Base-by-base conservation (phyloP, 208 protist species). In the Lotmaria passim region DNA sequence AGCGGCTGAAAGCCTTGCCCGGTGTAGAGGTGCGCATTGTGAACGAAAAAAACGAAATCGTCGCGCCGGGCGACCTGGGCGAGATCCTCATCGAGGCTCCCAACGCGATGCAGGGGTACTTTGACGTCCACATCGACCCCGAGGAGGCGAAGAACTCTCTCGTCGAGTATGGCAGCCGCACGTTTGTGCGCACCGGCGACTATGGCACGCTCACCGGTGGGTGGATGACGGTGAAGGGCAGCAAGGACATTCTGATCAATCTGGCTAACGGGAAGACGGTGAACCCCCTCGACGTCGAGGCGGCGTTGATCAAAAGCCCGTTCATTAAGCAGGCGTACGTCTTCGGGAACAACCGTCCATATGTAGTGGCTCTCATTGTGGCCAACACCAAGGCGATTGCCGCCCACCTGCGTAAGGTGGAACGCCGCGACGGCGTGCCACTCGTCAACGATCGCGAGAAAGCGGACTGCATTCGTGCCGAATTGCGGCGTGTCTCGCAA, bases 1-100 rank as follows among this genome's bases (percentile, higher is more conserved):
- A 89, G 62, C 89, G 89, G n/a, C 75, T 96, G 19, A 96, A 91
- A 67, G 87, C 87, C 1, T 80, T 96, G 24, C 92, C 92, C 56
- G 92, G 89, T 52, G 78, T 96, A 3, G 92, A 96, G 77, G 83
- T 96, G 57, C 92, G 92, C 62, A 78, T 95, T 33, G 88, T 96
- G 50, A 96, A 96, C 73, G 87, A 93, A n/a, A 90, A 87, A 46
- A 95, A 94, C 65, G 92, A 96, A 69, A 95, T 96, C 65, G 85
- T 96, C 21, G 79, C 88, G 2, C 92, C 92, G 44, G 92, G 92
- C 12, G 87, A 95, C 46, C 44, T 96, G 46, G 92, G 92, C 34
- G 92, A 96, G 71, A 69, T 96, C 47, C 85, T 96, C 31, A 79
- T 96, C 23, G 89, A 96, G 76, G 84, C 87, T 7, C 92, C 92